A percentile compares a stretch with the other conserved stretches of the same genome.
phyloP scores from a whole-genome alignment of 768 basidiomycete species.

The Mycena chlorophos region DNA sequence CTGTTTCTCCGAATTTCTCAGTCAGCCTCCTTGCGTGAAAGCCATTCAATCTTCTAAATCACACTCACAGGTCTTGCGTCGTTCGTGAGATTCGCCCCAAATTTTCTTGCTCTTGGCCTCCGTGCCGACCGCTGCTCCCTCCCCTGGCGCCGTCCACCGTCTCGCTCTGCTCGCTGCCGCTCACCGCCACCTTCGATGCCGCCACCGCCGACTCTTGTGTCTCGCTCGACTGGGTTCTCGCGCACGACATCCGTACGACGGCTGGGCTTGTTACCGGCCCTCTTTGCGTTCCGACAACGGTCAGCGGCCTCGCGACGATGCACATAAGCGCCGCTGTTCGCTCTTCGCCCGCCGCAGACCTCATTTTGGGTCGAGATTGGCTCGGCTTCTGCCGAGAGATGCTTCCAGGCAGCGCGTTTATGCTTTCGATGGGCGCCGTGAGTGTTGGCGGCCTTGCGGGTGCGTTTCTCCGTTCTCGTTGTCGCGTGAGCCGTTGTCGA shows the following conservation, averaged over 20 bases:
- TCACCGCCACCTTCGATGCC: background rate
- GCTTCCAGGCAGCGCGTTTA: background rate
- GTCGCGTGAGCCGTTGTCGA: too few relatives aligned
- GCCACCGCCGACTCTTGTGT: background rate
- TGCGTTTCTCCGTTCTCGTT: background rate
- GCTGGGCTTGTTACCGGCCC: background rate
- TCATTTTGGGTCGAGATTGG: background rate
- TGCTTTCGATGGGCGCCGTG: background rate
- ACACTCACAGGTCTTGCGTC: too few relatives aligned
- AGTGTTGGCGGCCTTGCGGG: background rate
- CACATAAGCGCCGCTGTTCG: background rate
- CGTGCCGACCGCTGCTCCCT: background rate
- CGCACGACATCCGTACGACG: background rate
- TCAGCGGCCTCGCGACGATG: background rate
- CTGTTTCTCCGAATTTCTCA: too few relatives aligned
- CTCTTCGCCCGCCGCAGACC: background rate
- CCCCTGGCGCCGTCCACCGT: background rate
- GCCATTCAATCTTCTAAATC: too few relatives aligned
- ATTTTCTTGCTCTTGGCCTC: background rate
- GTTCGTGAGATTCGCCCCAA: too few relatives aligned
- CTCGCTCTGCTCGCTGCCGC: background rate
- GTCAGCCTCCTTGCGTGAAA: background rate
- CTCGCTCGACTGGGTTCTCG: background rate
- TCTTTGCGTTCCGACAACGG: background rate
- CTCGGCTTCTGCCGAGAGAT: background rate